These are phyloP conservation scores for Physcia stellaris DNA, from an alignment of 495 filamentous ascomycete genomes.

Conservation along the genomic window DNA sequence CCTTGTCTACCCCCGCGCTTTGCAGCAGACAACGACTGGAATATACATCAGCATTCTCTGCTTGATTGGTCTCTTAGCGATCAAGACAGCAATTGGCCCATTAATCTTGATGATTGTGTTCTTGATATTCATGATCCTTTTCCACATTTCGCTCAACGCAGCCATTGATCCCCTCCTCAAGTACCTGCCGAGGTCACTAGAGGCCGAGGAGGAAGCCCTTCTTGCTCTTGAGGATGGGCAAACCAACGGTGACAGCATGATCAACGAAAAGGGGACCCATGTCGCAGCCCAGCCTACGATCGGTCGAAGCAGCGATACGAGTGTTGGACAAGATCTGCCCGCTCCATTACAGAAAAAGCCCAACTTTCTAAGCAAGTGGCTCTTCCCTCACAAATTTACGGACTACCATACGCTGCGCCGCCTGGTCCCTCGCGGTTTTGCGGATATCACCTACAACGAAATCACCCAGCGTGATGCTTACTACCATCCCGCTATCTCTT, in stretches of 20 bases:
- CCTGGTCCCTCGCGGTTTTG: slow-evolving; percentile 48
- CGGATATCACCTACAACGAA: slow-evolving; percentile 36
- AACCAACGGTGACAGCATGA: slow-evolving; percentile 14
- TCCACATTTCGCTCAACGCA: slow-evolving; percentile 66
- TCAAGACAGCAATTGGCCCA: slow-evolving; percentile 54
- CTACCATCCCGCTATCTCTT: slow-evolving; percentile 55
- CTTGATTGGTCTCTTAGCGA: slow-evolving; percentile 81
- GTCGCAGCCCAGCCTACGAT: slow-evolving; percentile 9
- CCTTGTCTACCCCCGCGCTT: slow-evolving; percentile 69
- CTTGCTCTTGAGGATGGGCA: slow-evolving; percentile 33
- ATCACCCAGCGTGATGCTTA: slow-evolving; percentile 59
- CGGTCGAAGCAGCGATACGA: slow-evolving; percentile 16
- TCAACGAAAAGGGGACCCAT: slow-evolving; percentile 21
- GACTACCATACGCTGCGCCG: slow-evolving; percentile 60
- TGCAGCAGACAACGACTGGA: slow-evolving; percentile 84
- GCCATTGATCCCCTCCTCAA: slow-evolving; percentile 70
- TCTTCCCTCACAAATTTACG: slow-evolving; percentile 64
- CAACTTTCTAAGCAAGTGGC: slow-evolving; percentile 52
- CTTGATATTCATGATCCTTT: slow-evolving; percentile 66
- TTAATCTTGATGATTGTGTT: slow-evolving; percentile 72
- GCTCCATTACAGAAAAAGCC: slow-evolving; percentile 31
- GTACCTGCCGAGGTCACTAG: slow-evolving; percentile 59
- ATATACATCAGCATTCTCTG: slow-evolving; percentile 76
- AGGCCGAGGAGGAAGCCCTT: slow-evolving; percentile 51
- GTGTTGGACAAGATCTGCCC: slow-evolving; percentile 14